These are phyloP conservation scores for Kitagawia praeruptora DNA, from an alignment of 129 eudicot genomes.

Conservation along the genomic window DNA sequence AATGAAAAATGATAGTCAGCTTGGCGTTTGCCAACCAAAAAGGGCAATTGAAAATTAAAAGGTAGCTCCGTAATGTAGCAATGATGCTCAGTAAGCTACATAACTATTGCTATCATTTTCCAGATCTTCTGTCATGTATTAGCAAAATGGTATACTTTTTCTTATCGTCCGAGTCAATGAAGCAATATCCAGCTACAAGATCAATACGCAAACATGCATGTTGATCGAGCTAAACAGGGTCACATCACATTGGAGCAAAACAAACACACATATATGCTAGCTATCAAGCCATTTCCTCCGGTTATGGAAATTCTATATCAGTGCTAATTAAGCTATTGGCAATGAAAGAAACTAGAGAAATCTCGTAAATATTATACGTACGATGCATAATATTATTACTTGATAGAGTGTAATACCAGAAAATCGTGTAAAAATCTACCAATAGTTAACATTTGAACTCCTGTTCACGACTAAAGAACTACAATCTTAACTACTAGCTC, in stretches of 20 bases:
- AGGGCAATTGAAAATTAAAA: too few species aligned
- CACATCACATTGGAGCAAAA: background rate
- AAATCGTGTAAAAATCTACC: background rate
- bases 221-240: background rate
- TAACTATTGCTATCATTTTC: background rate
- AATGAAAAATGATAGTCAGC: too few species aligned
- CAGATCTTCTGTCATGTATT: background rate
- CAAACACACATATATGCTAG: background rate
- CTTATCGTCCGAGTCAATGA: background rate
- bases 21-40: too few species aligned
- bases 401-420: background rate
- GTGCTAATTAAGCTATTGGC: background rate
- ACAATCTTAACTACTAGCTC: conserved; percentile 26
- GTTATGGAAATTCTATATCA: background rate
- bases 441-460: background rate
- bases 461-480: conserved; percentile 10
- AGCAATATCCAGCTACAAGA: background rate
- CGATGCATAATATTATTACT: background rate
- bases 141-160: background rate
- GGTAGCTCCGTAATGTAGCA: background rate
- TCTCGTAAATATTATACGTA: background rate
- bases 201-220: background rate
- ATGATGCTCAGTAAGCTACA: too few species aligned
- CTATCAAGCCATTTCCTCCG: background rate
- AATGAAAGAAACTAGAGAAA: background rate